Conservation (phyloP, 305 asterid genomes). For the Fraxinus dipetala region DNA sequence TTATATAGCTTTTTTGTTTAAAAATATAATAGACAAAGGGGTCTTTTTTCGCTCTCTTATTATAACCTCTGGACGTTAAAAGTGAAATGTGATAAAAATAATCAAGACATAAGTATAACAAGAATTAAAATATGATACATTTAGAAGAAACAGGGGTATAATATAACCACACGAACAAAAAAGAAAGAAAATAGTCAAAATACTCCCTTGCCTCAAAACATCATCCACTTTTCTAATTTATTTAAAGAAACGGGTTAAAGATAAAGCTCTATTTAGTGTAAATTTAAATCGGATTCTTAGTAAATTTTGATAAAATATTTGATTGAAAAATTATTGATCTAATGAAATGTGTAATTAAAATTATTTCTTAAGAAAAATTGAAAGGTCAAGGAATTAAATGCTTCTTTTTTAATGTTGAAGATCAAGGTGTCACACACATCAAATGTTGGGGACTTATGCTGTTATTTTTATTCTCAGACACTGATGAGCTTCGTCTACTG, state of each 20-base stretch:
- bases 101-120: background rate
- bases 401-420: background rate
- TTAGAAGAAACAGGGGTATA: background rate
- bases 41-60: background rate
- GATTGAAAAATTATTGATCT: background rate
- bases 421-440: background rate
- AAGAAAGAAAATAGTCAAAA: background rate
- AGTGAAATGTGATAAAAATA: too few relatives aligned
- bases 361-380: background rate
- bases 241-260: background rate
- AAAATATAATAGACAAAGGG: background rate
- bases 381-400: background rate
- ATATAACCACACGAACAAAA: background rate
- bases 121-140: background rate
- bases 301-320: too few relatives aligned
- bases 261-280: background rate
- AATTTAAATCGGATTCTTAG: background rate
- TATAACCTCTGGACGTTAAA: too few relatives aligned
- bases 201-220: background rate
- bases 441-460: background rate
- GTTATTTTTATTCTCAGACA: background rate
- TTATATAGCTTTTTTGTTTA: background rate
- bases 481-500: background rate
- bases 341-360: too few relatives aligned
- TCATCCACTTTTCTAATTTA: background rate